Percentiles rank a stretch among this genome's conserved stretches.
phyloP scores from a whole-genome alignment of 257 asterid genomes.

The Lycium ferocissimum region DNA sequence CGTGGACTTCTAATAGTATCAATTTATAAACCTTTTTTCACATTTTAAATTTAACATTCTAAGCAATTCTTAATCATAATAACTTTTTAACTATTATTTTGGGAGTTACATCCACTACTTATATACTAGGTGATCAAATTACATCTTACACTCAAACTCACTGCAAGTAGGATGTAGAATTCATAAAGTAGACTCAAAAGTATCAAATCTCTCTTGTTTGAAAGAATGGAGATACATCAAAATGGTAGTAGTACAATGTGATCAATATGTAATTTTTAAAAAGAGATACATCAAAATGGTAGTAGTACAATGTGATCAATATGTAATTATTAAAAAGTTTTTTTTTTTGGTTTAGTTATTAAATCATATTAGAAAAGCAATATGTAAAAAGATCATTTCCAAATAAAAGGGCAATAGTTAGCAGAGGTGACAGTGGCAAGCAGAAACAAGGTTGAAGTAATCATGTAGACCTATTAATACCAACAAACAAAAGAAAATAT shows the following conservation, averaged over 20 bases:
- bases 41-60: background rate
- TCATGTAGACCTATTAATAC: background rate
- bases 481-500: background rate
- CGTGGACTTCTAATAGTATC: background rate
- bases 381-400: background rate
- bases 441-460: background rate
- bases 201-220: background rate
- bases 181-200: background rate
- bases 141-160: background rate
- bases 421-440: background rate
- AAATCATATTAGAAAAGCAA: too few relatives aligned
- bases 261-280: background rate
- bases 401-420: background rate
- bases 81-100: background rate
- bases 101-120: background rate
- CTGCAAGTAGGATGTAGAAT: background rate
- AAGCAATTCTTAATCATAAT: background rate
- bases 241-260: background rate
- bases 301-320: background rate
- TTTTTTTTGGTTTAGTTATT: too few relatives aligned
- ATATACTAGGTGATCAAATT: background rate
- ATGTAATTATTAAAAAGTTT: background rate
- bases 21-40: background rate
- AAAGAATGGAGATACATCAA: background rate
- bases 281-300: background rate